Percentiles rank a stretch among this genome's conserved stretches.
Evolutionary conservation across 78 protist genomes (phyloP).

Genomic region (Blattamonas nauphoetae): DNA sequence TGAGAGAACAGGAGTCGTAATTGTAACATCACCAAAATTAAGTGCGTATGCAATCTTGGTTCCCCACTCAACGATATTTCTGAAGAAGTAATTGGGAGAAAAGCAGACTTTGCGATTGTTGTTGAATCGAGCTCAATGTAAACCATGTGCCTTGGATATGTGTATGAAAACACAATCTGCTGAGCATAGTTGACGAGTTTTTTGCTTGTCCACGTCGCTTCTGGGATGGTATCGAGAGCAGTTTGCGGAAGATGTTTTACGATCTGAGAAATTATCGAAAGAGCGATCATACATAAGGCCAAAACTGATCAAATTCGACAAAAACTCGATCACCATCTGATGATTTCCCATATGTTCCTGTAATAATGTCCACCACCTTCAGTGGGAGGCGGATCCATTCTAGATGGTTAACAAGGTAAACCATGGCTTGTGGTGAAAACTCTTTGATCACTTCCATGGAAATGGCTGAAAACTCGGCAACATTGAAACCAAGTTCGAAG

Average conservation of each 20-base stretch:
- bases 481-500: neutral
- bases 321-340: neutral
- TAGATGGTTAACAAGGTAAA: neutral
- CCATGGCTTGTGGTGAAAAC: no score
- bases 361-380: neutral
- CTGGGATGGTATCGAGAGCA: no score
- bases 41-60: neutral
- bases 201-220: no score
- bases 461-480: neutral
- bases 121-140: no score
- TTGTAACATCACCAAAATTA: neutral
- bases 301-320: neutral
- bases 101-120: no score
- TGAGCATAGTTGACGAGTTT: no score
- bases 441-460: neutral
- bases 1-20: neutral
- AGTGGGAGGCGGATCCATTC: neutral
- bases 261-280: no score
- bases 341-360: neutral
- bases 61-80: neutral
- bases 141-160: no score
- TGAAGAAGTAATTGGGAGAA: no score
- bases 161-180: no score
- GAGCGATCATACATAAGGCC: no score
- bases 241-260: no score